Evolutionary conservation across 2,329 filamentous ascomycete genomes (phyloP), one percentile per base, ranked within the genome.

Genomic region (Fusarium denticulatum): DNA sequence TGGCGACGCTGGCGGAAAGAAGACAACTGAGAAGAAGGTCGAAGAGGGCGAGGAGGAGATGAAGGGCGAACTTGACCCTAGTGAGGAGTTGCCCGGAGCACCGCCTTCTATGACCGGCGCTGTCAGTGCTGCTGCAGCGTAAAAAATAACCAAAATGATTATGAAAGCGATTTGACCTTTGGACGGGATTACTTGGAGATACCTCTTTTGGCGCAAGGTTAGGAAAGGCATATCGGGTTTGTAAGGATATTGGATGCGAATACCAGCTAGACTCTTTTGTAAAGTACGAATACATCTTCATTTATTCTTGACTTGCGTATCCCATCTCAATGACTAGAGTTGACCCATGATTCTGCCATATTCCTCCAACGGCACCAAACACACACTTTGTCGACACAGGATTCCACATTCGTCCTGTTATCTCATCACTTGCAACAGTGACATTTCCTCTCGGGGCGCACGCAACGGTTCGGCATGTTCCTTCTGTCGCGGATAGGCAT

Each of bases 11-110:
- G 77, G 69, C 12, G 79, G 81, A 7, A 70, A 74, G 14, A 81
- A 82, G 74, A 77, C 80, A 0, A 68, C 75, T 4, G 63, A 74
- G 16, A 66, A 81, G 60, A 78, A 82, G 70, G 78, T 83, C 16
- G 82, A 82, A 26, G 79, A 82, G 15, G 77, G 77, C 13, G 81
- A 84, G n/a, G 67, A 77, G 39, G 71, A 77, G 39, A 82, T 83
- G 79, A 78, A 81, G 72, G 79, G 76, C 11, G 80, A 83, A 50
- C 72, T 83, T 7, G 82, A 83, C 22, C 80, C 81, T 2, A 79
- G 79, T 15, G 79, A 81, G 46, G 77, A 80, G 39, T 47, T 74
- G 24, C 49, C 64, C 0, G 50, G 30, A 28, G 55, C 58, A 9
- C 69, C 49, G 4, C 55, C 60, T 20, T 55, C 57, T 14, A 56